Evolutionary conservation across 805 yeast genomes (phyloP).

Genomic region (Yarrowia sp.): DNA sequence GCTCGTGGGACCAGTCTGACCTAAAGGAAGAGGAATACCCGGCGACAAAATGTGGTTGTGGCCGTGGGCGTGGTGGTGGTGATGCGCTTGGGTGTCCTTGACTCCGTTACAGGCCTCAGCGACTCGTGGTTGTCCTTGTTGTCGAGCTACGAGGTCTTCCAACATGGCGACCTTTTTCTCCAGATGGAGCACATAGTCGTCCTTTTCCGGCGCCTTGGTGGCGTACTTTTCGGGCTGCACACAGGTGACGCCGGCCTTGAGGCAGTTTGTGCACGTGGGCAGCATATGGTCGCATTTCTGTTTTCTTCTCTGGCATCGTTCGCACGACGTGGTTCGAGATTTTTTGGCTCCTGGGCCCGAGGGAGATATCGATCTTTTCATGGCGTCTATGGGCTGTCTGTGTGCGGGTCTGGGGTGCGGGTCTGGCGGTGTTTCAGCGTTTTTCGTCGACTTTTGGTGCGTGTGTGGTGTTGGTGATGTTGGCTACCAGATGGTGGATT

Average conservation of each 20-base stretch:
- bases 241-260: constrained; percentile 67
- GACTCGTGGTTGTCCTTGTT: constrained; percentile 31
- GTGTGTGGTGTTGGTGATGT: too few species aligned
- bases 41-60: constrained; percentile 16
- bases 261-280: constrained; percentile 71
- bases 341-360: constrained; percentile 38
- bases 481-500: constrained; percentile 2
- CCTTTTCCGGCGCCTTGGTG: constrained; percentile 56
- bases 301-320: constrained; percentile 44
- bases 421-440: too few species aligned
- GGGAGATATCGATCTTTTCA: constrained; percentile 36
- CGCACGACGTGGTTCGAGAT: constrained; percentile 45
- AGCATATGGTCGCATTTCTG: constrained; percentile 65
- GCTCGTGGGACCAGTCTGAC: not conserved
- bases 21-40: constrained; percentile 16
- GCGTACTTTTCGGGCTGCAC: constrained; percentile 69
- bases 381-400: not conserved
- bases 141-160: constrained; percentile 52
- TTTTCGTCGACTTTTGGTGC: not conserved
- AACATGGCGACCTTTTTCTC: constrained; percentile 62
- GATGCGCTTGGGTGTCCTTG: not conserved
- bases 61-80: not conserved
- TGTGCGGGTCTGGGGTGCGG: not conserved
- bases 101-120: constrained; percentile 7
- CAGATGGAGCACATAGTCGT: constrained; percentile 63